phyloP scores from a whole-genome alignment of 495 filamentous ascomycete genomes.

The Lophiotrema nucula region DNA sequence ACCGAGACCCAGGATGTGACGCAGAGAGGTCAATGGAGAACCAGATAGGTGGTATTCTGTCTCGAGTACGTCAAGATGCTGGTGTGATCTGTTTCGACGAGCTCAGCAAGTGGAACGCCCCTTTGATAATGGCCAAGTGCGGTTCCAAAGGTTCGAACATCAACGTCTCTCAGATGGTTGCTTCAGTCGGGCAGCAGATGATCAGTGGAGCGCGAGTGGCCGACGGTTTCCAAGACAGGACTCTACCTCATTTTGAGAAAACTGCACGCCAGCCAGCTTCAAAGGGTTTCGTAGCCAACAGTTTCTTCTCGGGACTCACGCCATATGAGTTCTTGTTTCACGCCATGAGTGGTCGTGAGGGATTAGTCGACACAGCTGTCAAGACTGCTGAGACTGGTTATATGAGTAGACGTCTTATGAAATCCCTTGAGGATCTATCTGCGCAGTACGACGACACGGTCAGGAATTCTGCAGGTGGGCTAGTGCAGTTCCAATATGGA shows the following conservation, averaged over 20 bases:
- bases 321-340: slow-evolving; percentile 97
- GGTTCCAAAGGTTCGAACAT: slow-evolving; percentile 95
- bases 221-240: slow-evolving; percentile 95
- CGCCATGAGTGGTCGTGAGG: slow-evolving; percentile 96
- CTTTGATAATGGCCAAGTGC: slow-evolving; percentile 93
- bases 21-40: slow-evolving; percentile 92
- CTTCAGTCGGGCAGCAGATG: slow-evolving; percentile 95
- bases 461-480: slow-evolving; percentile 74
- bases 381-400: slow-evolving; percentile 99
- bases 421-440: slow-evolving; percentile 91
- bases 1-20: slow-evolving; percentile 83
- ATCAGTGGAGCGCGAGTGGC: slow-evolving; percentile 90
- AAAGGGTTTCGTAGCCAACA: slow-evolving; percentile 95
- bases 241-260: slow-evolving; percentile 91
- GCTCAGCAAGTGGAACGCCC: slow-evolving; percentile 87
- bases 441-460: slow-evolving; percentile 92
- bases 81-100: slow-evolving; percentile 88
- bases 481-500: slow-evolving; percentile 96
- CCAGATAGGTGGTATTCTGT: slow-evolving; percentile 83
- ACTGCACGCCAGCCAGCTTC: slow-evolving; percentile 84
- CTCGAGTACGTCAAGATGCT: slow-evolving; percentile 82
- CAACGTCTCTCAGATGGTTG: slow-evolving; percentile 99
- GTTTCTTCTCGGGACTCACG: slow-evolving; percentile 89
- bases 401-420: slow-evolving; percentile 98
- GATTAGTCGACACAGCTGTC: slow-evolving; percentile 98